These are phyloP conservation scores for Seminavis robusta DNA, from an alignment of 108 stramenopile species.

Conservation along the genomic window DNA sequence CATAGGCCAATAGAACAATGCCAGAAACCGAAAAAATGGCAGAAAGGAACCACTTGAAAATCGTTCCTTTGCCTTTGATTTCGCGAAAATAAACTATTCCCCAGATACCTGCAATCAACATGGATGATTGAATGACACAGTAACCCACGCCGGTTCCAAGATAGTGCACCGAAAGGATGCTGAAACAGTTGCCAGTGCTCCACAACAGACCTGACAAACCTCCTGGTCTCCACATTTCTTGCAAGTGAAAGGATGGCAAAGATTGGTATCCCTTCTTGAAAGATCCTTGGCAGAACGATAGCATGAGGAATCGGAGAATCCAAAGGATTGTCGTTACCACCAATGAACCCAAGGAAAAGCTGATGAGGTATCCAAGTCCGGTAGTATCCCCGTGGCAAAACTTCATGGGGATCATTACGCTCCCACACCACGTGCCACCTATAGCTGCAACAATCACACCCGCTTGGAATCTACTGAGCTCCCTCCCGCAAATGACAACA, in stretches of 20 bases:
- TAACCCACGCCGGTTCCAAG: slow-evolving; percentile 77
- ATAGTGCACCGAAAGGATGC: slow-evolving; percentile 54
- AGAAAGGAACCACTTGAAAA: slow-evolving; percentile 34
- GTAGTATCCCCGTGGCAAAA: slow-evolving; percentile 32
- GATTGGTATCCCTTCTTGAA: slow-evolving; percentile 32
- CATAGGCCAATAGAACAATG: slow-evolving; percentile 41
- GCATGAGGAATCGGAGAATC: slow-evolving; percentile 45
- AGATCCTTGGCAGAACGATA: slow-evolving; percentile 21
- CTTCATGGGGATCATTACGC: slow-evolving; percentile 36
- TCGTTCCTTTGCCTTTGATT: slow-evolving; percentile 28
- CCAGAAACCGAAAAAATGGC: slow-evolving; percentile 35
- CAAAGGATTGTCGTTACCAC: slow-evolving; percentile 54
- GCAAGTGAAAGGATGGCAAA: slow-evolving; percentile 59
- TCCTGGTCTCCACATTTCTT: slow-evolving; percentile 54
- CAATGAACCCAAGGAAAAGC: slow-evolving; percentile 70
- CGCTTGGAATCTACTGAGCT: slow-evolving; percentile 35
- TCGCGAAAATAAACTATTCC: slow-evolving; percentile 62
- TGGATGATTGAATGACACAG: slow-evolving; percentile 45
- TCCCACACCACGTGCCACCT: slow-evolving; percentile 47
- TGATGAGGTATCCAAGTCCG: slow-evolving; percentile 62
- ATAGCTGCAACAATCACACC: slow-evolving; percentile 48
- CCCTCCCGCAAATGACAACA: too few species aligned
- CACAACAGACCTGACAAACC: slow-evolving; percentile 46
- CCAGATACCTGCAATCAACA: slow-evolving; percentile 40
- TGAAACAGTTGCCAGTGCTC: slow-evolving; percentile 61